Evolutionary conservation across 1,139 yeast genomes (phyloP), one percentile per base, ranked within the genome.

Genomic region (Scheffersomyces segobiensis): DNA sequence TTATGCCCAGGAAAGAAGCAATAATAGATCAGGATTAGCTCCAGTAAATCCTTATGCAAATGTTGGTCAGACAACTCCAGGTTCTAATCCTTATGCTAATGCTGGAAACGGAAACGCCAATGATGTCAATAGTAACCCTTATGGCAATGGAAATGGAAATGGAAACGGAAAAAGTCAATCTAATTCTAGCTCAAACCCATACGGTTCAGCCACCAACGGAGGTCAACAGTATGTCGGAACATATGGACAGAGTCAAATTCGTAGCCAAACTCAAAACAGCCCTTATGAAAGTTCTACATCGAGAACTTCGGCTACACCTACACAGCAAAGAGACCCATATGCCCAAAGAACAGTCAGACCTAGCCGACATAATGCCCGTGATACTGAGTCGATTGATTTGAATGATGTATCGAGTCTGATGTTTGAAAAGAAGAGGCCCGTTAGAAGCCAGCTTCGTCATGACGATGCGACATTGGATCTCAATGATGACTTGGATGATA

Each of bases 1-100:
- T 58, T 87, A 83, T 71, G 89, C 91, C 17, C 82, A 81, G 62
- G 86, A 85, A 54, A 67, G 78, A 54, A 74, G 77, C 66, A 59
- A 67, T 58, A 62, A 71, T 62, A 68, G 78, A 69, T 74, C 84
- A 61, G 85, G 77, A 67, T 78, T 67, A 72, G 85, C 72, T 54
- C 86, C 78, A 63, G 86, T 60, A 7, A 79, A 80, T 57, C 84
- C 83, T 0, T 80, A 81, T 62, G 81, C 82, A 49, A 77, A 75
- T 56, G 60, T 63, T 52, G 60, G 57, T 48, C 53, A 19, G 14
- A 20, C 26, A n/a, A 48, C 22, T 8, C 46, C 19, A 26, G 53
- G 22, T 19, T 65, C 65, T 1, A 74, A 74, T 57, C 78, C 79
- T 2, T 74, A 75, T 60, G 72, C 71, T 6, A 57, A 60, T 17